Evolutionary conservation across 1,284 basidiomycete genomes (phyloP), one percentile per base, ranked within the genome.

Genomic region (Heterobasidion occidentale): DNA sequence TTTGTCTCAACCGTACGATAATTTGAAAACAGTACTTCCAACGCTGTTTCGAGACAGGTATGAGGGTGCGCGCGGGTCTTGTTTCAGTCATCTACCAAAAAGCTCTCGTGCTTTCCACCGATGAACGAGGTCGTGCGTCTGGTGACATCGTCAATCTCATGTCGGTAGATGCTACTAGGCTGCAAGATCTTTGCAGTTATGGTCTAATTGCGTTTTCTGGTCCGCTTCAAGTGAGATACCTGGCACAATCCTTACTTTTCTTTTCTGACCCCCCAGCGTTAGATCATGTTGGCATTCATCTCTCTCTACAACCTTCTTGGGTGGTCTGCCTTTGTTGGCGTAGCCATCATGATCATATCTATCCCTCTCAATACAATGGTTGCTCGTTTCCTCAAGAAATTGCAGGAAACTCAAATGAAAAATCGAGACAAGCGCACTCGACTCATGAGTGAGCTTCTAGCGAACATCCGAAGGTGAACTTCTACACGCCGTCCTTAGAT

Each of bases 111-210:
- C 79, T 98, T 19, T 92, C 90, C 8, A 93, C 88, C 62, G 88
- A 93, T 58, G 93, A 92, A 65, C 83, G 88, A 4, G 78, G 78
- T 65, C 83, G 90, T 42, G 81, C 90, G 0, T 86, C 91, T 0
- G 95, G 95, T 4, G 94, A 98, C 66, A 94, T 97, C 52, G 92
- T 97, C 62, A 98, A 98, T 67, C 71, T 97, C 34, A 95, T 96
- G 89, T 88, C 86, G 11, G 91, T 96, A 36, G 84, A 92, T 64
- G 86, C 93, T 0, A 89, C 86, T 15, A 78, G 93, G 36, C 75
- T 98, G 51, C 92, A 94, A 63, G 94, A 97, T 66, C 76, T 95
- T 44, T 90, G 89, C 67, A 86, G 90, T 1, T 94, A 92, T 65
- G 88, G 82, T 1, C 69, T 90, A 19, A 86, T 89, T 48, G 74